phyloP scores from a whole-genome alignment of 2,329 filamentous ascomycete species.

The Scytalidium sp. region DNA sequence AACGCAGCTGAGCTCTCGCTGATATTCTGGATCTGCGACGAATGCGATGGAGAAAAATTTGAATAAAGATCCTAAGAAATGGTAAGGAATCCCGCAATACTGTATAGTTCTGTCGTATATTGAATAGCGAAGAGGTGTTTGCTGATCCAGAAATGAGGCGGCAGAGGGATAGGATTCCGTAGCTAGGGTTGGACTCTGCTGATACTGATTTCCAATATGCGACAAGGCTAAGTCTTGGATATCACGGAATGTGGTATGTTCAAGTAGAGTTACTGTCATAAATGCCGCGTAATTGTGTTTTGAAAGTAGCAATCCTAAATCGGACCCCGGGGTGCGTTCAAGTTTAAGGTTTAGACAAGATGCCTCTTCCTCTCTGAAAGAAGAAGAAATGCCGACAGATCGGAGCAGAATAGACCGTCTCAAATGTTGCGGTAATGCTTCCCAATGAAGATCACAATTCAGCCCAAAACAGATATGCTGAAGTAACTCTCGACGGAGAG shows the following conservation, averaged over 20 bases:
- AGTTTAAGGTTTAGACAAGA: conserved; percentile 30
- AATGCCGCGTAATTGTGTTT: conserved; percentile 46
- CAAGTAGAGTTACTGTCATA: conserved; percentile 28
- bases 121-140: conserved; percentile 42
- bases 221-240: no score
- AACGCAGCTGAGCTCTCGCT: conserved; percentile 40
- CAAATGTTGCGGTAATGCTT: conserved; percentile 40
- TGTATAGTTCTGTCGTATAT: conserved; percentile 44
- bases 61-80: conserved; percentile 36
- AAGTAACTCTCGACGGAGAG: conserved; percentile 34
- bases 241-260: conserved; percentile 24
- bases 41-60: conserved; percentile 40
- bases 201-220: no score
- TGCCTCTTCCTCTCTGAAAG: conserved; percentile 34
- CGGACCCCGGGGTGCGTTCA: conserved; percentile 4
- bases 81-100: conserved; percentile 44
- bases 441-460: conserved; percentile 47
- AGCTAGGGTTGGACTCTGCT: neutral
- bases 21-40: conserved; percentile 42
- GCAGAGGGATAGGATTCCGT: neutral
- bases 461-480: conserved; percentile 45
- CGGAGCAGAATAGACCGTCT: conserved; percentile 40
- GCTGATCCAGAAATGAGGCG: conserved; percentile 34
- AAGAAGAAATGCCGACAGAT: conserved; percentile 39
- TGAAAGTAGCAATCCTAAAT: conserved; percentile 41